Conservation (phyloP, 345 rosid species). For the Moringa oleifera region DNA sequence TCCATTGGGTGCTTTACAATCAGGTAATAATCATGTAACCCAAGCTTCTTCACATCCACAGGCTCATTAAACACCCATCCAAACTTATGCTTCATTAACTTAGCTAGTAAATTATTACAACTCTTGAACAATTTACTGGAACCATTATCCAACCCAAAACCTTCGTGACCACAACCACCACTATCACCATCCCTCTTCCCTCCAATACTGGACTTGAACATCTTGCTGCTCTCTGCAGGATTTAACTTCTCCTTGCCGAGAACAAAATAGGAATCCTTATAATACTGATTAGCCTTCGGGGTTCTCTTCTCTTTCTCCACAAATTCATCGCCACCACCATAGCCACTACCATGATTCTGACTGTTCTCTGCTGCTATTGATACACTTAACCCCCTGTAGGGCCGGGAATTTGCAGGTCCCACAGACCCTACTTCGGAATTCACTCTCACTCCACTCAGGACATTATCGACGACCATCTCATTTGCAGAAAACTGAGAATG, state of each 20-base stretch:
- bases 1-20: conserved; percentile 94
- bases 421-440: conserved; percentile 57
- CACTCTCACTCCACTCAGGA: conserved; percentile 53
- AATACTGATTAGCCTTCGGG: conserved; percentile 95
- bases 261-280: conserved; percentile 86
- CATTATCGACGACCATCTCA: conserved; percentile 23
- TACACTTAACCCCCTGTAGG: conserved; percentile 41
- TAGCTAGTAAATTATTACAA: conserved; percentile 76
- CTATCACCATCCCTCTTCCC: conserved; percentile 49
- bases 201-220: conserved; percentile 64
- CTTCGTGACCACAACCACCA: conserved; percentile 44
- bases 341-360: conserved; percentile 23
- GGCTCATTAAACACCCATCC: conserved; percentile 97
- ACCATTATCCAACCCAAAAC: conserved; percentile 46
- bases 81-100: conserved; percentile 88
- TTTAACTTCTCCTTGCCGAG: conserved; percentile 97
- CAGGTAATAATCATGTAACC: conserved; percentile 77
- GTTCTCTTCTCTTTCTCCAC: conserved; percentile 96
- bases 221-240: conserved; percentile 92
- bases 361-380: conserved; percentile 49
- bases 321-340: conserved; percentile 42
- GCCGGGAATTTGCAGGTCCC: conserved; percentile 25
- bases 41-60: conserved; percentile 74
- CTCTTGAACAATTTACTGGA: conserved; percentile 59
- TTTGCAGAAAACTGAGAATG: conserved; percentile 29